Evolutionary conservation across 163 green algal genomes (phyloP).

Genomic region (Smithsoniella earleae): DNA sequence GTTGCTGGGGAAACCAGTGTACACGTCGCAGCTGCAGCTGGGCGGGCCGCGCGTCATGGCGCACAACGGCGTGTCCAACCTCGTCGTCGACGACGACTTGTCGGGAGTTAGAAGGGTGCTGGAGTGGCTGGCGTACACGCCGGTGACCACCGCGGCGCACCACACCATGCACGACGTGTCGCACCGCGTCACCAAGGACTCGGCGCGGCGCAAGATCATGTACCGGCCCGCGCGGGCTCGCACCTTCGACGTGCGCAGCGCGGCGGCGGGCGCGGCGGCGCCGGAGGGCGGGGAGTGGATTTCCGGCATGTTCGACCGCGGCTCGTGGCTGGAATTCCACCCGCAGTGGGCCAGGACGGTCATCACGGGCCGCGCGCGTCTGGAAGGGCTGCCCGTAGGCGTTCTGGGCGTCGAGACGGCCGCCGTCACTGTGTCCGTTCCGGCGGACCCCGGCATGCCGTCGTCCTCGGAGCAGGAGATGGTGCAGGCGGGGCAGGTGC

Average conservation of each 20-base stretch:
- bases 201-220: background rate
- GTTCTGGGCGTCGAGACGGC: slow-evolving; percentile 88
- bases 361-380: slow-evolving; percentile 80
- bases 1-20: slow-evolving; percentile 88
- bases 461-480: slow-evolving; percentile 69
- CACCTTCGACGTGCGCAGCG: background rate
- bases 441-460: slow-evolving; percentile 83
- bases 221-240: background rate
- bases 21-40: slow-evolving; percentile 95
- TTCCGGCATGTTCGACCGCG: slow-evolving; percentile 86
- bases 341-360: slow-evolving; percentile 80
- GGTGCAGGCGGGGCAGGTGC: slow-evolving; percentile 61
- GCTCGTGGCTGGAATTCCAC: slow-evolving; percentile 78
- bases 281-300: slow-evolving; percentile 47
- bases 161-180: slow-evolving; percentile 26
- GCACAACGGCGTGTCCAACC: slow-evolving; percentile 81
- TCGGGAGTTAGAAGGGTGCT: slow-evolving; percentile 56
- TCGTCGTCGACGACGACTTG: slow-evolving; percentile 87
- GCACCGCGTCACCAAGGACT: background rate
- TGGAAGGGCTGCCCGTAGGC: slow-evolving; percentile 85
- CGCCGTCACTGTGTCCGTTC: slow-evolving; percentile 68
- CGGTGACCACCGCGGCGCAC: slow-evolving; percentile 43
- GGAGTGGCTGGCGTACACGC: slow-evolving; percentile 65
- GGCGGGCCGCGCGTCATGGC: slow-evolving; percentile 87
- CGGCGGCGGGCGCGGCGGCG: background rate